Evolutionary conservation across 495 filamentous ascomycete species (phyloP), one percentile per base, ranked within the genome.

Genomic region (Bacidia rubella): DNA sequence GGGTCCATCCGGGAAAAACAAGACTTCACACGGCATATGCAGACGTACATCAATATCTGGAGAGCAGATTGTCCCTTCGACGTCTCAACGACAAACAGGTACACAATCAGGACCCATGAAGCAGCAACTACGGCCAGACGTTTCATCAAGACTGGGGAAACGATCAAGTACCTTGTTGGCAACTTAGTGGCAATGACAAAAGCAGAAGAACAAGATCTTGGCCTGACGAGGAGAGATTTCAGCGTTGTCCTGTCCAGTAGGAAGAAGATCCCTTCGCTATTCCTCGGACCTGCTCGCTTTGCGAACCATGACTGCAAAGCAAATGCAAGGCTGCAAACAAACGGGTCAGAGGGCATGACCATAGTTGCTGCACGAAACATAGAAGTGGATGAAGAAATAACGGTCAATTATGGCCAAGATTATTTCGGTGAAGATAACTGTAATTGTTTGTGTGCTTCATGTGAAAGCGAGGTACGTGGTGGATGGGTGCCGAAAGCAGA

Each of bases 251-350:
- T 94, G 64, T 95, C 89, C 54, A 88, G 86, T 60, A 76, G 92
- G 29, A 88, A 89, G 59, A 92, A 92, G 62, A 81, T 78, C 15
- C 82, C 90, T 7, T 89, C 85, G 12, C 71, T 97, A 19, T 94
- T 99, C 57, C 80, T 99, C 59, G 92, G 92, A 1, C 92, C 92
- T 19, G 92, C 93, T 39, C 81, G 92, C 32, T 96, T 99, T 60
- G 86, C 90, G 19, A 99, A 99, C 60, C 92, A 99, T 65, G 92
- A 99, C 66, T 99, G 92, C 65, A 78, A 85, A 57, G 87, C 93
- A 23, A 99, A 97, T 71, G 88, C 88, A 2, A 74, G 80, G 60
- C 72, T 99, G 53, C 79, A 83, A 55, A 95, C 87, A 17, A 79
- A 76, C 25, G 86, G 87, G 24, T 78, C 80, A 32, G 82, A 88